These are phyloP conservation scores for Plasmodium inui DNA, from an alignment of 169 alveolate species.

Conservation along the genomic window DNA sequence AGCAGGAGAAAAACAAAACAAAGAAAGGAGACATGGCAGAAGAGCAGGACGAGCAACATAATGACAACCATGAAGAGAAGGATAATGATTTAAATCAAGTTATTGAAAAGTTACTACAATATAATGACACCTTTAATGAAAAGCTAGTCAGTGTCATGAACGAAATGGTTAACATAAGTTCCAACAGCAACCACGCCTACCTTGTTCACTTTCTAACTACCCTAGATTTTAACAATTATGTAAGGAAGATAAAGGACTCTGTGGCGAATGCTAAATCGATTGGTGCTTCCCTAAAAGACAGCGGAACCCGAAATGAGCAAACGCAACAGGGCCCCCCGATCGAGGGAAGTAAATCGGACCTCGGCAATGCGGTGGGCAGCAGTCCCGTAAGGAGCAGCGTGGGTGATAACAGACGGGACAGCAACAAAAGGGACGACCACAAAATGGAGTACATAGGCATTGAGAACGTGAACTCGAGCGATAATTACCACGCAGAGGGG, in stretches of 20 bases:
- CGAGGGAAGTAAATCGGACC: not conserved
- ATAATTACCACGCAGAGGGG: constrained; percentile 17
- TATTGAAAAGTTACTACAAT: constrained; percentile 61
- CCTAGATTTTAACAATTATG: constrained; percentile 57
- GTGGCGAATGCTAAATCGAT: not conserved
- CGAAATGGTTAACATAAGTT: constrained; percentile 69
- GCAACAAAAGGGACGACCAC: constrained; percentile 39
- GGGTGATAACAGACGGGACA: not conserved
- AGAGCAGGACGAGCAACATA: not conserved
- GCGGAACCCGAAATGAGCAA: not conserved
- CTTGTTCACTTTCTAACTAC: constrained; percentile 66
- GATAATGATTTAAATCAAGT: constrained; percentile 70
- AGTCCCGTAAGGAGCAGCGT: not conserved
- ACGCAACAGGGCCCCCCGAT: not conserved
- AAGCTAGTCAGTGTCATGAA: constrained; percentile 37
- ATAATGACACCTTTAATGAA: constrained; percentile 70
- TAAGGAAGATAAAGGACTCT: constrained; percentile 72
- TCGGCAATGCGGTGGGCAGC: not conserved
- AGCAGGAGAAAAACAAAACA: not conserved
- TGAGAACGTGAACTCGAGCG: constrained; percentile 30
- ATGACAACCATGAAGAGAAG: not conserved
- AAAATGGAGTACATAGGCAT: constrained; percentile 61
- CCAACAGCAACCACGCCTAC: constrained; percentile 60
- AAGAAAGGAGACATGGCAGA: not conserved
- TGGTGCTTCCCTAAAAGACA: not conserved